phyloP scores from a whole-genome alignment of 75 land plant species.

The Larix kaempferi region DNA sequence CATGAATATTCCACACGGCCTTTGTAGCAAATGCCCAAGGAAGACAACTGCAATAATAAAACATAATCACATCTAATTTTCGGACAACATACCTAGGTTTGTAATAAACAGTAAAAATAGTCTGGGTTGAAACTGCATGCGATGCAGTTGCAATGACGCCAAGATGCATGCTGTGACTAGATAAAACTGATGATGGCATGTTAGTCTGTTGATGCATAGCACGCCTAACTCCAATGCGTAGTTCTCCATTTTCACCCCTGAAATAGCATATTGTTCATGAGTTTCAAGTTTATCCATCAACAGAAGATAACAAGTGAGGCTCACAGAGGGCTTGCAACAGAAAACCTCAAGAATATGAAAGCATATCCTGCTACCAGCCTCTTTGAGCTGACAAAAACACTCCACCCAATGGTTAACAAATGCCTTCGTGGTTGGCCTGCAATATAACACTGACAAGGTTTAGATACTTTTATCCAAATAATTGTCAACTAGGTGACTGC shows the following conservation, averaged over 20 bases:
- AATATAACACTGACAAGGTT: slow-evolving; percentile 4
- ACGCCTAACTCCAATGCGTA: slow-evolving; percentile 56
- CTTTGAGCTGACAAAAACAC: slow-evolving; percentile 92
- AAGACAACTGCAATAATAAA: background rate
- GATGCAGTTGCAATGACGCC: slow-evolving; percentile 62
- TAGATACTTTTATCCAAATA: background rate
- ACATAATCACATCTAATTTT: background rate
- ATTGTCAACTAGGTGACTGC: background rate
- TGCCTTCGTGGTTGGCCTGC: slow-evolving; percentile 92
- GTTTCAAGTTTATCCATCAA: background rate
- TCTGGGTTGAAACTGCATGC: slow-evolving; percentile 44
- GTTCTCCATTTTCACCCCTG: slow-evolving; percentile 62
- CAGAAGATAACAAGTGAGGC: background rate
- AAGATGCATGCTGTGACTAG: slow-evolving; percentile 56
- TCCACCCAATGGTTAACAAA: slow-evolving; percentile 94
- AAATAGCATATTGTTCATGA: background rate
- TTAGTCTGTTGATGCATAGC: slow-evolving; percentile 24
- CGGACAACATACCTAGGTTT: slow-evolving; percentile 38
- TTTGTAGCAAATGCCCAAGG: too few relatives aligned
- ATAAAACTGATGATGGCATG: slow-evolving; percentile 33
- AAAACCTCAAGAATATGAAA: slow-evolving; percentile 79
- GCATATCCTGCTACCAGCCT: slow-evolving; percentile 88
- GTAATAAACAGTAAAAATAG: slow-evolving; percentile 50
- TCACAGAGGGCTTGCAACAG: background rate
- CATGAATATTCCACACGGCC: background rate